Evolutionary conservation across 306 rosid genomes (phyloP).

Genomic region (Quercus agrifolia): DNA sequence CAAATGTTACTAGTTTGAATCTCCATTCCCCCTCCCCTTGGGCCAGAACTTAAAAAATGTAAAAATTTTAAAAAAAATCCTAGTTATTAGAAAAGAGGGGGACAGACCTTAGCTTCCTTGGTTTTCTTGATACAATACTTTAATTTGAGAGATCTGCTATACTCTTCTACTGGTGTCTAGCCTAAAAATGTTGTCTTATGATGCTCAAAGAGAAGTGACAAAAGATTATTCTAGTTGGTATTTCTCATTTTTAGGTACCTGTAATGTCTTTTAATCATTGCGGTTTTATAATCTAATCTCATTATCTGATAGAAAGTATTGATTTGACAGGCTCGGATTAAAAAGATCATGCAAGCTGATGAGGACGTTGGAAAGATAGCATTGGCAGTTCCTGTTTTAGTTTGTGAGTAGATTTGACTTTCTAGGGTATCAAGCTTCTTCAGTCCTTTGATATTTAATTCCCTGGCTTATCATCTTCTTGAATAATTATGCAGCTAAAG

Average conservation of each 20-base stretch:
- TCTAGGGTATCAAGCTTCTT: neutral
- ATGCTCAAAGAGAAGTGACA: neutral
- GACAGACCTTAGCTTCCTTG: neutral
- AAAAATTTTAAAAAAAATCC: neutral
- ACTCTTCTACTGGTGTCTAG: neutral
- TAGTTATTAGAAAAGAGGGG: neutral
- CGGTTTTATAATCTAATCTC: constrained; percentile 2
- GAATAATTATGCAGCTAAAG: constrained; percentile 68
- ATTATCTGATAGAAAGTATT: constrained; percentile 22
- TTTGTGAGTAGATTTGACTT: constrained; percentile 58
- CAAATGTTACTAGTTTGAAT: too few relatives aligned
- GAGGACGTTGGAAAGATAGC: constrained; percentile 98
- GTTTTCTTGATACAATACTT: neutral
- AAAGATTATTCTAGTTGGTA: neutral
- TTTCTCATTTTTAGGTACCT: neutral
- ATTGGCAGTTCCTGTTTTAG: constrained; percentile 93
- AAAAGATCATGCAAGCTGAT: constrained; percentile 98
- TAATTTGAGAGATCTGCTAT: neutral
- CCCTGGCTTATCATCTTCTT: constrained; percentile 29
- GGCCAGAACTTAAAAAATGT: too few relatives aligned
- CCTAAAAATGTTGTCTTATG: neutral
- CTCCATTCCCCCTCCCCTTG: too few relatives aligned
- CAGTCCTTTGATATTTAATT: neutral
- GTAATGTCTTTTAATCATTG: constrained; percentile 5
- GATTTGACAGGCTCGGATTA: constrained; percentile 74